phyloP scores from a whole-genome alignment of 192 early-diverging fungal genomes.

The Coemansia sp. region DNA sequence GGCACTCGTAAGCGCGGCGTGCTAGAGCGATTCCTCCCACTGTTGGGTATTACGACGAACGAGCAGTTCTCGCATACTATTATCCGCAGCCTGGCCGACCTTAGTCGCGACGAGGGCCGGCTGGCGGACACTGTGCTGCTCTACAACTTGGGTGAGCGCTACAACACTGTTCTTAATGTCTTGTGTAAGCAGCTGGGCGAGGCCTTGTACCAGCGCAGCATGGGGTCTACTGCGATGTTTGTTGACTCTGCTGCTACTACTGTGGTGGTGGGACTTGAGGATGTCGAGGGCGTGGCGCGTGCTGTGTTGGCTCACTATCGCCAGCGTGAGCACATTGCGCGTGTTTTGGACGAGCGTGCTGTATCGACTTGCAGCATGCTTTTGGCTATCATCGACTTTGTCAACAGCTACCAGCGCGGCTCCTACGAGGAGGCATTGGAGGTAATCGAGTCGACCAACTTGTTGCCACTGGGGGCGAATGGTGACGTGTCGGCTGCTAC shows the following conservation, averaged over 20 bases:
- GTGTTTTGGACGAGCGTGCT: slow-evolving; percentile 36
- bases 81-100: slow-evolving; percentile 67
- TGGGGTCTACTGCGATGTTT: not conserved
- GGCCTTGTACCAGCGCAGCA: slow-evolving; percentile 38
- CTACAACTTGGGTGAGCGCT: slow-evolving; percentile 75
- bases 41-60: slow-evolving; percentile 63
- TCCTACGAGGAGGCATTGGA: slow-evolving; percentile 65
- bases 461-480: slow-evolving; percentile 63
- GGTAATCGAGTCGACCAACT: slow-evolving; percentile 60
- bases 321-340: slow-evolving; percentile 56
- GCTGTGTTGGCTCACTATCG: slow-evolving; percentile 55
- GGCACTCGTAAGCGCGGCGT: slow-evolving; percentile 56
- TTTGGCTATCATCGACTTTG: slow-evolving; percentile 65
- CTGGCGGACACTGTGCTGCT: slow-evolving; percentile 76
- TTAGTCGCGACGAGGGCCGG: slow-evolving; percentile 69
- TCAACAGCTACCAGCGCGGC: slow-evolving; percentile 56
- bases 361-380: slow-evolving; percentile 63
- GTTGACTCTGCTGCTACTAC: not conserved
- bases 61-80: slow-evolving; percentile 71
- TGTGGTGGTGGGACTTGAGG: slow-evolving; percentile 14
- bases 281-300: slow-evolving; percentile 56
- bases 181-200: slow-evolving; percentile 74
- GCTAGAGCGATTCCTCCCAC: slow-evolving; percentile 68
- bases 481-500: slow-evolving; percentile 61
- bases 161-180: slow-evolving; percentile 73